These are phyloP conservation scores for Alternaria solani DNA, from an alignment of 2,329 filamentous ascomycete species.

Conservation along the genomic window DNA sequence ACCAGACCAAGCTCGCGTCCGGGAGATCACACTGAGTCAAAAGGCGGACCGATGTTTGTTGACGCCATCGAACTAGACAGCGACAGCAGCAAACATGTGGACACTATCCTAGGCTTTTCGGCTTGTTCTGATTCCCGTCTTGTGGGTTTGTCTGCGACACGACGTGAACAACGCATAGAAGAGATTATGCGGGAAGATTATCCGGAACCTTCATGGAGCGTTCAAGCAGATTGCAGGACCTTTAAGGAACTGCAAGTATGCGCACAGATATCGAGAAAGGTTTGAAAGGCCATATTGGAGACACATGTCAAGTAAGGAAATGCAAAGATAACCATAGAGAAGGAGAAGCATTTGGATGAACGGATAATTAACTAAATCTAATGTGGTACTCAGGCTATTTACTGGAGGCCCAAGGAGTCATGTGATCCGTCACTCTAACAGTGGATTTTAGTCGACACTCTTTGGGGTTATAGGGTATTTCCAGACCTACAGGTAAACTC, in stretches of 20 bases:
- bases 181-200: background rate
- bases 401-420: too few species aligned
- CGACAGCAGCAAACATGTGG: fast-evolving
- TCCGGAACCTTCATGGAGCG: fast-evolving
- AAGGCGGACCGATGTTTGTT: background rate
- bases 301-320: background rate
- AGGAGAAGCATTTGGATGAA: too few species aligned
- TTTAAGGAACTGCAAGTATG: background rate
- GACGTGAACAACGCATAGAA: background rate
- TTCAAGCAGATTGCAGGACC: background rate
- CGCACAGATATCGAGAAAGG: background rate
- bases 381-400: too few species aligned
- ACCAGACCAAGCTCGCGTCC: background rate
- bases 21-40: too few species aligned
- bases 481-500: background rate
- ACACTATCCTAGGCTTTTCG: background rate
- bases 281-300: background rate
- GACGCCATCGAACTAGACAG: background rate
- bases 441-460: background rate
- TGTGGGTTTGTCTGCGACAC: background rate
- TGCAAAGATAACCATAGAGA: too few species aligned
- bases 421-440: background rate
- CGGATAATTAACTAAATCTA: too few species aligned
- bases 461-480: background rate
- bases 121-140: background rate